phyloP scores from a whole-genome alignment of 192 early-diverging fungal genomes.

The Chytriomyces sp. region DNA sequence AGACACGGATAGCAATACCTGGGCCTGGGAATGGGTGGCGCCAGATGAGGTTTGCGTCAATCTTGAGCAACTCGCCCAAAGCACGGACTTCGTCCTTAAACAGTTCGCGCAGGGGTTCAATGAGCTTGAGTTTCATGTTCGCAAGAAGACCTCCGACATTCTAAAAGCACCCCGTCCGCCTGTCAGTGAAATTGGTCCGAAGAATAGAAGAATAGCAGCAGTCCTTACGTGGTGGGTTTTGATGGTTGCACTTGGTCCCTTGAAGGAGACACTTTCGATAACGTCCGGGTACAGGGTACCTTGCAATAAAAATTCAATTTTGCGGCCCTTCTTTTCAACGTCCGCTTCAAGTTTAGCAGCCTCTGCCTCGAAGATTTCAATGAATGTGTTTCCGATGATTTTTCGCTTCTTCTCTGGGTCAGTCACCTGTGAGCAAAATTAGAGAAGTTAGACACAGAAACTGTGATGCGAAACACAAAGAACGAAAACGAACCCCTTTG shows the following conservation, averaged over 20 bases:
- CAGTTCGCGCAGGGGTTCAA: slow-evolving; percentile 96
- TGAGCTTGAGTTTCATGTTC: slow-evolving; percentile 97
- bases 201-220: background rate
- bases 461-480: background rate
- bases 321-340: slow-evolving; percentile 69
- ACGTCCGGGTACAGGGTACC: slow-evolving; percentile 99
- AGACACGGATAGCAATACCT: slow-evolving; percentile 96
- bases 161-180: slow-evolving; percentile 22
- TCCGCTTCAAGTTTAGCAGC: slow-evolving; percentile 84
- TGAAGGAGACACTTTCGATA: slow-evolving; percentile 98
- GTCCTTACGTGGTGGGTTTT: slow-evolving; percentile 92
- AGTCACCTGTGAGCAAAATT: slow-evolving; percentile 48
- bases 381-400: slow-evolving; percentile 96
- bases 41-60: slow-evolving; percentile 96
- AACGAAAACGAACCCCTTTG: background rate
- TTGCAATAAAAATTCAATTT: slow-evolving; percentile 94
- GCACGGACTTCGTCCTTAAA: slow-evolving; percentile 99
- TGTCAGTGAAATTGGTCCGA: background rate
- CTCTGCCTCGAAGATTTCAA: slow-evolving; percentile 16
- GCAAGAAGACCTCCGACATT: slow-evolving; percentile 97
- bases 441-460: background rate
- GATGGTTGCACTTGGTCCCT: slow-evolving; percentile 98
- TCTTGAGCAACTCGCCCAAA: slow-evolving; percentile 86
- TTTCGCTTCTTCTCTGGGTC: slow-evolving; percentile 97
- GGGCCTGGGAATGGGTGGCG: slow-evolving; percentile 99